Base-by-base conservation (phyloP, 2,329 filamentous ascomycete species). In the Conoideocrella luteorostrata region DNA sequence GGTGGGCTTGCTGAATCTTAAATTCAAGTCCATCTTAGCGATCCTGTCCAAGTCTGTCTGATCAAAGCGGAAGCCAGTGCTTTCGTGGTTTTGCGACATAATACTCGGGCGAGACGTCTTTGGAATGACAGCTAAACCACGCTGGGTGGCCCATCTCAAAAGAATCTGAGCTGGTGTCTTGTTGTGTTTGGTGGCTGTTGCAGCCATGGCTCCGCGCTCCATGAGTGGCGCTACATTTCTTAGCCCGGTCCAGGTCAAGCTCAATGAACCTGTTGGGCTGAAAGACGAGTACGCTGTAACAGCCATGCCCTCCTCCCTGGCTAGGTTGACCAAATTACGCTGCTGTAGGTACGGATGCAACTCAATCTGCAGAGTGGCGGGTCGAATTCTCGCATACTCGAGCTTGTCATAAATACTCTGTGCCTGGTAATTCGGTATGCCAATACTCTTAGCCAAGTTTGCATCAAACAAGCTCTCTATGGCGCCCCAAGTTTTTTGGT, bases 261-360 rank as follows among this genome's bases (percentile, higher is more conserved):
- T 91, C 86, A 44, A 86, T 64, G 74, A 93, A 94, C 77, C 80
- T 58, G 85, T 75, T 21, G 87, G 86, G 30, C 88, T 88, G 58
- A 93, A 91, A 39, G 84, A 87, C 18, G 84, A 89, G 74, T 93
- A 94, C 40, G 86, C 88, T 4, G 87, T 93, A 45, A 94, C 75
- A 53, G 74, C 72, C 55, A 94, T 83, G 48, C 80, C 78, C 68
- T 88, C 75, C 43, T 70, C 67, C 70, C 84, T 74, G 56, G 82
- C 84, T 41, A 88, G 78, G 56, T 78, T 70, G 56, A 93, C 63
- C 41, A 94, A 77, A 43, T 80, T 75, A 47, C 72, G 66, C 74
- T 94, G 88, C 48, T 86, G 83, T 47, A 91, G 78, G 75, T 90
- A 93, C 21, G 88, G 88, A 75, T 94, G 88, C 71, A 91, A 86